Evolutionary conservation across 106 monocot genomes (phyloP).

Genomic region (Allium sativum): DNA sequence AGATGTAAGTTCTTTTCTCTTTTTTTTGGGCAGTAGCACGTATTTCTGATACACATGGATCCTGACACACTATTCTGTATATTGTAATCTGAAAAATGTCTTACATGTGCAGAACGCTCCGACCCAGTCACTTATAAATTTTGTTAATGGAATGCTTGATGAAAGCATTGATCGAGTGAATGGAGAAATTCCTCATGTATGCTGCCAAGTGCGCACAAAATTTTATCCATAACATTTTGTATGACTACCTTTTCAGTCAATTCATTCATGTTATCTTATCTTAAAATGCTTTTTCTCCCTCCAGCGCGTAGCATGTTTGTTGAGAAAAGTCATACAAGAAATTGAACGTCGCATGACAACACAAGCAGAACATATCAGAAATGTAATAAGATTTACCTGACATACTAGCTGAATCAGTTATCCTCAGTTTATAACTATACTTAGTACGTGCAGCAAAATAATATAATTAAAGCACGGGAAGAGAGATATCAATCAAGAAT

Average conservation of each 20-base stretch:
- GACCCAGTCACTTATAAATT: constrained; percentile 62
- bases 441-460: constrained; percentile 43
- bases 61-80: too few species aligned
- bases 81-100: neutral
- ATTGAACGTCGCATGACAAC: constrained; percentile 77
- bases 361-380: constrained; percentile 87
- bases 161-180: constrained; percentile 83
- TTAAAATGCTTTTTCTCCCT: neutral
- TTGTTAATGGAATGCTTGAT: constrained; percentile 73
- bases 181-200: constrained; percentile 95
- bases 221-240: neutral
- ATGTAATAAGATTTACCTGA: constrained; percentile 33
- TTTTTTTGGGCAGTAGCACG: neutral
- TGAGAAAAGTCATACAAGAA: constrained; percentile 84
- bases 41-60: too few species aligned
- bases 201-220: constrained; percentile 5
- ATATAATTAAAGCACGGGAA: constrained; percentile 57
- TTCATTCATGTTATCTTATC: neutral
- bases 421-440: neutral
- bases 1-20: constrained; percentile 45
- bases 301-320: constrained; percentile 61
- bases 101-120: constrained; percentile 66
- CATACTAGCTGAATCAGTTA: neutral
- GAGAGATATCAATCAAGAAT: constrained; percentile 73
- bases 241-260: neutral